Evolutionary conservation across 2,329 filamentous ascomycete species (phyloP).

Genomic region (Colletotrichum endophyticum): DNA sequence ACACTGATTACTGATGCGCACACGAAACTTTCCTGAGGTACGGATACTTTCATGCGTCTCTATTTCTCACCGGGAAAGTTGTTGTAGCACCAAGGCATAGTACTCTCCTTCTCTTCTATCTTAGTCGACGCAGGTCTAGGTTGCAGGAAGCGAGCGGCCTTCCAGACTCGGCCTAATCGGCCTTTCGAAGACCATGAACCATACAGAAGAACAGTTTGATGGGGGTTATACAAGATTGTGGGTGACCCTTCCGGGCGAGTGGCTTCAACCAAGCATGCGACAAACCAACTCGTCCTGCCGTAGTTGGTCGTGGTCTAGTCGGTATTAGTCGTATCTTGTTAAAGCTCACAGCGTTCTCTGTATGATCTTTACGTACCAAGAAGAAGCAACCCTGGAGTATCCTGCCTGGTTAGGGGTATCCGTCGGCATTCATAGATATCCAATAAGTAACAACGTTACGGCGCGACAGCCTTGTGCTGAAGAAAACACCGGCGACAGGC

Average conservation of each 20-base stretch:
- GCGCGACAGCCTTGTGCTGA: accelerated
- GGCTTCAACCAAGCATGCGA: not conserved
- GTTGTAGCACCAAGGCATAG: not conserved
- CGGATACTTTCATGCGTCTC: not conserved
- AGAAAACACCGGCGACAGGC: not conserved
- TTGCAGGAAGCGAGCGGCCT: not conserved
- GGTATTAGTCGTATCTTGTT: not conserved
- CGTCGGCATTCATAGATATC: not conserved
- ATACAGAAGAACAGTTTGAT: not conserved
- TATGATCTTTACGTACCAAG: accelerated
- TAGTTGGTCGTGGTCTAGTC: not conserved
- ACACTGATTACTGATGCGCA: not conserved
- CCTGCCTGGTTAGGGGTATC: not conserved
- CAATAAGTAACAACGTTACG: not conserved
- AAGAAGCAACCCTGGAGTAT: not conserved
- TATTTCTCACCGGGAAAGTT: not conserved
- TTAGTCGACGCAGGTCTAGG: accelerated
- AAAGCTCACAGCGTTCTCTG: not conserved
- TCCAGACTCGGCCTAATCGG: not conserved
- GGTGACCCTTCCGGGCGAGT: not conserved
- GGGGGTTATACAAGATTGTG: not conserved
- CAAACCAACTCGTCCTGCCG: accelerated
- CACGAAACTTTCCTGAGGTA: not conserved
- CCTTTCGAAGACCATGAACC: accelerated
- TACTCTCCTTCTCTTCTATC: not conserved